Evolutionary conservation across 2,329 filamentous ascomycete species (phyloP), one percentile per base, ranked within the genome.

Genomic region (Fusarium coffeatum): DNA sequence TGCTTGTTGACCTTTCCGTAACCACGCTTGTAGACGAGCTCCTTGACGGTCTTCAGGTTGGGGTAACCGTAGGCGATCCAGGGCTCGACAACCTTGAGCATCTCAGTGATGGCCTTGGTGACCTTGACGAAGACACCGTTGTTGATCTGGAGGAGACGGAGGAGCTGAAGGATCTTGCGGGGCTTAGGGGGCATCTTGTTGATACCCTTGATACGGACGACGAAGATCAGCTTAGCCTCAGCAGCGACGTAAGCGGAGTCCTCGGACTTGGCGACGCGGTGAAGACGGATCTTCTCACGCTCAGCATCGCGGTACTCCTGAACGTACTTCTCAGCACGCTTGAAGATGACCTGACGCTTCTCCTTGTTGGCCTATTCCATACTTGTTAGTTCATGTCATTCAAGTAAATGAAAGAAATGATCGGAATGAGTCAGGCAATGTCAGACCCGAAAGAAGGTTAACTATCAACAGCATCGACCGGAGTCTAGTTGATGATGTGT

Each of bases 381-480:
- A 76, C 75, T 76, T 74, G 80, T 86, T 73, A 85, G 81, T 77
- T 63, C 62, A 63, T 56, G 57, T 72, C 57, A 55, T 53, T 37
- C 64, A 57, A 69, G 34, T 23, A 49, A 49, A 27, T 62, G 23
- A 62, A 62, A 74, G 50, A 64, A 63, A 68, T 70, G 50, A 65
- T 68, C 56, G 66, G 68, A 28, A 75, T 69, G 59, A 74, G 72
- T 78, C 75, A 76, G 79, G 79, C 74, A 76, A 73, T 66, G 59
- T 98, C 96, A 98, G 94, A 93, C 94, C 95, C 94, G 94, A 97
- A 97, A 97, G 94, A 97, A 97, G 93, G 93, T 97, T 93, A 93
- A 88, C 88, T 88, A 88, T 92, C 93, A 94, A 98, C 95, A 97
- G 87, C 96, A 99, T 97, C 82, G 96, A 95, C 93, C 51, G 84